Evolutionary conservation across 441 rosid genomes (phyloP).

Genomic region (Gossypium laxum): DNA sequence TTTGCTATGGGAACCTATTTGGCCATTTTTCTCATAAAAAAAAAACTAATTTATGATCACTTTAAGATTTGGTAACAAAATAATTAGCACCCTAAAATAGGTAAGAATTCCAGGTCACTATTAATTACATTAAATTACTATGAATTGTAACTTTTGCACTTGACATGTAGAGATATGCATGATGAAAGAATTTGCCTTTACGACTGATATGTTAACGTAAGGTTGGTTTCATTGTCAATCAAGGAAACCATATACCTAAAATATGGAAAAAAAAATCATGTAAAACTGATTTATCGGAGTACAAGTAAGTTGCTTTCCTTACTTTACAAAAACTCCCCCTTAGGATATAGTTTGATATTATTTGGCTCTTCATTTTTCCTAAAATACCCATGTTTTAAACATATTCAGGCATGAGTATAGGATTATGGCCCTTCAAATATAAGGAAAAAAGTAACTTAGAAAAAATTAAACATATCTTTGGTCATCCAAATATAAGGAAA

Average conservation of each 20-base stretch:
- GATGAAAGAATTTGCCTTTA: neutral
- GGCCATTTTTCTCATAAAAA: neutral
- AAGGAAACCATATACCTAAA: neutral
- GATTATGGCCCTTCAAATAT: too few species aligned
- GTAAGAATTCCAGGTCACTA: neutral
- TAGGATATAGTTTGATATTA: too few species aligned
- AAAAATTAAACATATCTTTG: too few species aligned
- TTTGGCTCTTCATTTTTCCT: too few species aligned
- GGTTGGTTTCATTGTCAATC: neutral
- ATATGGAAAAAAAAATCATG: too few species aligned
- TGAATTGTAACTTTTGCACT: neutral
- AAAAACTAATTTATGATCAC: neutral
- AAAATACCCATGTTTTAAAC: too few species aligned
- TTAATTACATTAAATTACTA: neutral
- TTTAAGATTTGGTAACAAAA: neutral
- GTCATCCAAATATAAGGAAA: too few species aligned
- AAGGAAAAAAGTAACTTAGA: too few species aligned
- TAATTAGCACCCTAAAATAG: neutral
- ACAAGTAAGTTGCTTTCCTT: too few species aligned
- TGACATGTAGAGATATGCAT: neutral
- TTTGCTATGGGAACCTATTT: neutral
- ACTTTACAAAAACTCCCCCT: too few species aligned
- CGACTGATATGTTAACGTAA: neutral
- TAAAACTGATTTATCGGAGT: too few species aligned
- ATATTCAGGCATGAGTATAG: too few species aligned